A percentile compares a stretch with the other conserved stretches of the same genome.
These are phyloP conservation scores for Fusarium decemcellulare DNA, from an alignment of 2,329 filamentous ascomycete species.

Conservation along the genomic window DNA sequence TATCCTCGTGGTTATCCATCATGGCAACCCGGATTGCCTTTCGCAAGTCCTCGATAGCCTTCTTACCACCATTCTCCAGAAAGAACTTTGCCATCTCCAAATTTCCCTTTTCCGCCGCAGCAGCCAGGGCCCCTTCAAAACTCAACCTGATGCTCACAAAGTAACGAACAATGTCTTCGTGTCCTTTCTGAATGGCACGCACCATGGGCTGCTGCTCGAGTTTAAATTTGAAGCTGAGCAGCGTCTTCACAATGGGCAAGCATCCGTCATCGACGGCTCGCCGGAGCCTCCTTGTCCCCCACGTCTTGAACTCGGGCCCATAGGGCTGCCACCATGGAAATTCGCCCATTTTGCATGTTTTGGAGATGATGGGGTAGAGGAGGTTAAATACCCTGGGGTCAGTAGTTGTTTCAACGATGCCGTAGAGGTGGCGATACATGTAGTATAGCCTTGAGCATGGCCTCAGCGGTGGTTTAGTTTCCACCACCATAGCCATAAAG, in stretches of 20 bases:
- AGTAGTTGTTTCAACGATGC: not conserved
- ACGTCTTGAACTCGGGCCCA: not conserved
- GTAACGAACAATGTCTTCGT: not conserved
- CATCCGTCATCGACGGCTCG: not conserved
- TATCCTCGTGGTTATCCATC: not conserved
- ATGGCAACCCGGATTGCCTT: not conserved
- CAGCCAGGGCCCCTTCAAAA: not conserved
- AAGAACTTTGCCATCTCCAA: not conserved
- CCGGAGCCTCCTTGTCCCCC: not conserved
- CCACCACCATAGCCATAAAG: not conserved
- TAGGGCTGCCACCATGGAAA: not conserved
- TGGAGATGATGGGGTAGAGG: not conserved
- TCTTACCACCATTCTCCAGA: not conserved
- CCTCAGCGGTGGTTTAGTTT: not conserved
- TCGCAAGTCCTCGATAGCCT: not conserved
- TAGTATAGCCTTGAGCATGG: not conserved
- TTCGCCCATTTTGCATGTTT: not conserved
- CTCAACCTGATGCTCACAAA: not conserved
- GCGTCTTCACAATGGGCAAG: not conserved
- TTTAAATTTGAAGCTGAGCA: not conserved
- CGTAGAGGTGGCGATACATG: not conserved
- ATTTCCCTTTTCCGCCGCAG: not conserved
- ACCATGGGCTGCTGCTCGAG: not conserved
- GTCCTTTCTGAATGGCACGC: not conserved
- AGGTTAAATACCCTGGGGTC: not conserved